A percentile compares a stretch with the other conserved stretches of the same genome.
These are phyloP conservation scores for Cyathus striatus DNA, from an alignment of 768 basidiomycete species.

Conservation along the genomic window DNA sequence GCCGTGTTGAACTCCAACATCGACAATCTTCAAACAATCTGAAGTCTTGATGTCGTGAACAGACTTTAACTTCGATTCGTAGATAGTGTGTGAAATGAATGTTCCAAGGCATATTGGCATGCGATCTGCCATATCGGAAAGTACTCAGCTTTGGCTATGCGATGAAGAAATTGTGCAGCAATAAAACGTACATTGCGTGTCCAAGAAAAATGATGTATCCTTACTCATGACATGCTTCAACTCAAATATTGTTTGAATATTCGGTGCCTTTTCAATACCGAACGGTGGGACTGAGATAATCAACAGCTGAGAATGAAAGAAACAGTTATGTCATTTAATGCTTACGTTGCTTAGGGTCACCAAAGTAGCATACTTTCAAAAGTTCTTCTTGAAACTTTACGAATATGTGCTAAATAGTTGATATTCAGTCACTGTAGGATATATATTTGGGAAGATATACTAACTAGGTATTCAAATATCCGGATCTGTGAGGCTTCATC, in stretches of 20 bases:
- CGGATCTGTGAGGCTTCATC: constrained; percentile 54
- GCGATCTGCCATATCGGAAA: constrained; percentile 28
- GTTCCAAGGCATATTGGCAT: constrained; percentile 44
- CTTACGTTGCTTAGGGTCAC: constrained; percentile 50
- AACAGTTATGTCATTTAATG: constrained; percentile 3
- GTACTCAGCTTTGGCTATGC: not conserved
- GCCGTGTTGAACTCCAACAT: constrained; percentile 37
- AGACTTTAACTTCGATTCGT: constrained; percentile 32
- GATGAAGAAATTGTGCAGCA: not conserved
- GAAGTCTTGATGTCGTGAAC: constrained; percentile 24
- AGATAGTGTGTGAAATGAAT: constrained; percentile 44
- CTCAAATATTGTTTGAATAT: constrained; percentile 42
- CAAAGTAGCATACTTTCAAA: constrained; percentile 47
- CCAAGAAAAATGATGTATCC: constrained; percentile 28
- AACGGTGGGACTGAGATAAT: constrained; percentile 41
- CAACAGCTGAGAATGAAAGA: not conserved
- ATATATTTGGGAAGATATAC: not conserved
- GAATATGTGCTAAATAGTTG: constrained; percentile 34
- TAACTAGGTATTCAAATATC: constrained; percentile 41
- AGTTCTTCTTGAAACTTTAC: constrained; percentile 26
- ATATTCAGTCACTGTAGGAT: not conserved
- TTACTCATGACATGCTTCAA: constrained; percentile 27
- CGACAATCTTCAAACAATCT: constrained; percentile 38
- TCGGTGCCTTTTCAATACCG: constrained; percentile 33
- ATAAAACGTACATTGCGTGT: constrained; percentile 39